These are phyloP conservation scores for Pythium dissotocum DNA, from an alignment of 352 stramenopile species.

Conservation along the genomic window DNA sequence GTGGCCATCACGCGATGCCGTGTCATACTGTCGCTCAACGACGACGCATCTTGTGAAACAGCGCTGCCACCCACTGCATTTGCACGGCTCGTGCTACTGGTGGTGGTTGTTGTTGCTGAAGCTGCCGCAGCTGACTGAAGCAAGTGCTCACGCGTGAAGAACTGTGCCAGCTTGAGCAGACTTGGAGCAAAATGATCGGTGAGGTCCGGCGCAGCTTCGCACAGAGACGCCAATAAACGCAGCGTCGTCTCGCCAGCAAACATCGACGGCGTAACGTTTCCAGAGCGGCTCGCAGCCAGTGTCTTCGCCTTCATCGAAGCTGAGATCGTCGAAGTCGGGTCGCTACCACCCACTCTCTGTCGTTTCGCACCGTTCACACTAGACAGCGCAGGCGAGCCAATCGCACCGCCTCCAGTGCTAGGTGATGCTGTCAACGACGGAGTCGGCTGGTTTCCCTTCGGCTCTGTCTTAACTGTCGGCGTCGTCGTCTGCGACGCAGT, in stretches of 20 bases:
- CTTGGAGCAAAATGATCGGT: conserved; percentile 77
- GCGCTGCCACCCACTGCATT: conserved; percentile 29
- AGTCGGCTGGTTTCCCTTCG: conserved; percentile 16
- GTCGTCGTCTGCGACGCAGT: conserved; percentile 17
- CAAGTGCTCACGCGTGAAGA: conserved; percentile 84
- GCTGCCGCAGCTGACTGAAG: conserved; percentile 45
- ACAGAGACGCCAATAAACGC: conserved; percentile 63
- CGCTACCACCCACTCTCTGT: conserved; percentile 16
- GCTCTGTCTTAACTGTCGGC: conserved; percentile 22
- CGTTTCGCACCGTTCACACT: conserved; percentile 22
- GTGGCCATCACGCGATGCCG: conserved; percentile 88
- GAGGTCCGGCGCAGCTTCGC: conserved; percentile 62
- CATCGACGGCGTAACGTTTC: conserved; percentile 39
- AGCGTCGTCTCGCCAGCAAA: conserved; percentile 75
- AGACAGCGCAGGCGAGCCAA: conserved; percentile 13
- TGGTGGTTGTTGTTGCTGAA: background rate
- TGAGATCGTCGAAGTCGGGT: background rate
- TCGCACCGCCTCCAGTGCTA: background rate
- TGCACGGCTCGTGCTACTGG: background rate
- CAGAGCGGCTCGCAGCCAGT: conserved; percentile 25
- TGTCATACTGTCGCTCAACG: conserved; percentile 59
- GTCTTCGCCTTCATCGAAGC: conserved; percentile 23
- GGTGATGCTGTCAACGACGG: conserved; percentile 8
- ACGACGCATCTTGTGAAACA: conserved; percentile 24
- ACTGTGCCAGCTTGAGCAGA: conserved; percentile 81